These are phyloP conservation scores for Salix brachista DNA, from an alignment of 345 rosid species.

Conservation along the genomic window DNA sequence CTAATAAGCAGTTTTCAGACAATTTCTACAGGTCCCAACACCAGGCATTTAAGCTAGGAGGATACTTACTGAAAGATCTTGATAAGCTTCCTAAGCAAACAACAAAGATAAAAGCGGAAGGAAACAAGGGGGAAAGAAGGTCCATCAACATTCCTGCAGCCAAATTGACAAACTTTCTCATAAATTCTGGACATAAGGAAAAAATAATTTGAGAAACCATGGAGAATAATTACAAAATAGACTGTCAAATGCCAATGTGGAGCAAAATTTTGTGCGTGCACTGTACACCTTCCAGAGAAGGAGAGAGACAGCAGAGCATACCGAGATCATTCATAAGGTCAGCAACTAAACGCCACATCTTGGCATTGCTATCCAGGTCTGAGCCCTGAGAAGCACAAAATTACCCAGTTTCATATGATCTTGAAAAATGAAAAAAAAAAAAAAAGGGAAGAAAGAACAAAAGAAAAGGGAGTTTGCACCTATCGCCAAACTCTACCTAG, in stretches of 20 bases:
- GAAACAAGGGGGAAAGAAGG: slow-evolving; percentile 84
- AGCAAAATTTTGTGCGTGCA: neutral
- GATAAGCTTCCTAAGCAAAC: slow-evolving; percentile 96
- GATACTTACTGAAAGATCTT: slow-evolving; percentile 82
- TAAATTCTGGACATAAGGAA: slow-evolving; percentile 1
- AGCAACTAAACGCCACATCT: slow-evolving; percentile 96
- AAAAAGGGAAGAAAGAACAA: neutral
- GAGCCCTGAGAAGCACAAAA: slow-evolving; percentile 58
- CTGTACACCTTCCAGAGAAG: neutral
- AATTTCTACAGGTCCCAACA: neutral
- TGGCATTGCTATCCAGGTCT: slow-evolving; percentile 83
- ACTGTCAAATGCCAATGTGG: neutral
- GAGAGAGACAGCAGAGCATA: slow-evolving; percentile 26
- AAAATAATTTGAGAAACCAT: neutral
- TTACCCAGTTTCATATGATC: neutral
- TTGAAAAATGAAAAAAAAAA: neutral
- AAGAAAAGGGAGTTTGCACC: no score
- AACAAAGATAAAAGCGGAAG: slow-evolving; percentile 79
- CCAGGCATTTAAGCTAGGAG: neutral
- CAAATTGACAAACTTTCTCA: slow-evolving; percentile 15
- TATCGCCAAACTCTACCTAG: neutral
- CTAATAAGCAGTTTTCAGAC: neutral
- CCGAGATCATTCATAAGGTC: slow-evolving; percentile 96
- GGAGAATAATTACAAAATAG: neutral
- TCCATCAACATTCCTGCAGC: slow-evolving; percentile 96